Evolutionary conservation across 495 filamentous ascomycete species (phyloP), one percentile per base, ranked within the genome.

Genomic region (Glonium stellatum): DNA sequence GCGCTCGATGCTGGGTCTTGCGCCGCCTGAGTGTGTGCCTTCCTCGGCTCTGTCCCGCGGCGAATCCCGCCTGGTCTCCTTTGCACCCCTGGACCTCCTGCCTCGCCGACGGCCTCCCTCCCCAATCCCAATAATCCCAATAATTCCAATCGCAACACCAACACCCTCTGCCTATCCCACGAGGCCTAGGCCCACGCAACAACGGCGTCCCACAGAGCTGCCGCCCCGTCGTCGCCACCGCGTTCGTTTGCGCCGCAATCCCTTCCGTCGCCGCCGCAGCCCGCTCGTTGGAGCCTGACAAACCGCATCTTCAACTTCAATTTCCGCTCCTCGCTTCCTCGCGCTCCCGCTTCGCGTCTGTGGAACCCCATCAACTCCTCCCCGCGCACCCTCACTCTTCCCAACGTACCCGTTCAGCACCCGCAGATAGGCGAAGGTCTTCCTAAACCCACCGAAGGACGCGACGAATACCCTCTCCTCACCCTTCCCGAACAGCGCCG

Each of bases 391-490:
- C 69, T 70, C 48, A 72, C 74, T 62, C 19, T 79, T 72, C 23
- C 78, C 72, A 46, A 76, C 75, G 19, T 79, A 75, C 53, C 78
- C 74, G 11, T 63, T 75, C 8, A 70, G 79, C 23, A 81, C 78
- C 50, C 75, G 79, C 44, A 69, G 72, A 21, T 76, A 73, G 35
- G 73, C 77, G 55, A 73, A 59, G 64, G 56, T 19, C 54, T 36
- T 44, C 52, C 69, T 64, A 27, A 64, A 58, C 21, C 67, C 63
- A 50, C 62, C 66, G 42, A 70, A 72, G 52, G 68, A 41, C 73
- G 83, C 72, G 84, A 83, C 75, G 84, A 84, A 48, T 84, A 82
- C 65, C 87, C 87, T 15, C 81, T 90, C 18, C 78, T 90, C 54
- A 82, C 83, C 12, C 78, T 88, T 35, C 81, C 85, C 49, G 85